Evolutionary conservation across 805 yeast genomes (phyloP).

Genomic region (Sugiyamaella lignohabitans): DNA sequence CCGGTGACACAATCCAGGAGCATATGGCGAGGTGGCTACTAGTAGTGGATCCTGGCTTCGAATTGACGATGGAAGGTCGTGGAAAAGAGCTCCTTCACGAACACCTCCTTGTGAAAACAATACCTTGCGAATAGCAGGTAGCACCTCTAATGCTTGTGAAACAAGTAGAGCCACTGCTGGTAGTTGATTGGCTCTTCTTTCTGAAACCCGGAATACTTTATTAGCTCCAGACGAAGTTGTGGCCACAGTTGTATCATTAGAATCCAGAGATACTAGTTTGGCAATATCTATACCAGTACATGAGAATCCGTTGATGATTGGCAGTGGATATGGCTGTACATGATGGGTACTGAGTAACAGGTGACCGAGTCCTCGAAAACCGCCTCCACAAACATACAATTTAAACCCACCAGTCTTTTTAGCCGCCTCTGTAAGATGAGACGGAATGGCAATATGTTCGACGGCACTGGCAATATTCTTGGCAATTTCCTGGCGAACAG

Average conservation of each 20-base stretch:
- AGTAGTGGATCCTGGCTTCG: constrained; percentile 62
- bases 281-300: constrained; percentile 42
- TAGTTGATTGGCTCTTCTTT: constrained; percentile 56
- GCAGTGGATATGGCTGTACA: constrained; percentile 56
- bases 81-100: constrained; percentile 66
- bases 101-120: constrained; percentile 74
- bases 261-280: constrained; percentile 31
- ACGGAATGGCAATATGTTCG: constrained; percentile 48
- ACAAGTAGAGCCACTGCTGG: constrained; percentile 64
- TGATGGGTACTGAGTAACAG: constrained; percentile 41
- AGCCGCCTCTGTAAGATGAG: constrained; percentile 44
- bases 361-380: constrained; percentile 64
- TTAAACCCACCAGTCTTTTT: constrained; percentile 52
- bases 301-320: constrained; percentile 63
- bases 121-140: constrained; percentile 55
- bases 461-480: constrained; percentile 46
- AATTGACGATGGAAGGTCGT: constrained; percentile 50
- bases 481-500: constrained; percentile 48
- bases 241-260: constrained; percentile 2
- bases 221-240: background rate
- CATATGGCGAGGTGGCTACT: constrained; percentile 65
- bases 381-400: constrained; percentile 68
- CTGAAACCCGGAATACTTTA: constrained; percentile 57
- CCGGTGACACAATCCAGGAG: constrained; percentile 55
- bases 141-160: constrained; percentile 54